A percentile compares a stretch with the other conserved stretches of the same genome.
Evolutionary conservation across 495 filamentous ascomycete genomes (phyloP).

Genomic region (Amorphotheca resinae): DNA sequence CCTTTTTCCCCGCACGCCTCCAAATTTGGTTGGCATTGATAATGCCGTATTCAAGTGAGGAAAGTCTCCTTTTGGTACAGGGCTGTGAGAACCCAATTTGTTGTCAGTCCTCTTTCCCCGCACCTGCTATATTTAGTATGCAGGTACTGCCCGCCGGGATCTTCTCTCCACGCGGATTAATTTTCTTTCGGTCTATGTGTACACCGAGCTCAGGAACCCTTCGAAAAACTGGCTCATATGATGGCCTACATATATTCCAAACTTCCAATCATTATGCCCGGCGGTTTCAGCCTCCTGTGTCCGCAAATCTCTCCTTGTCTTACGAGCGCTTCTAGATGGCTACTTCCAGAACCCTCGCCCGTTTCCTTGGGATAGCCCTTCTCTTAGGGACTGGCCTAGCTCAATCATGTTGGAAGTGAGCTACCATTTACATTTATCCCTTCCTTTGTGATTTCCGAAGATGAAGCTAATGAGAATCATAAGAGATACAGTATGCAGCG

Average conservation of each 20-base stretch:
- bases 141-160: background rate
- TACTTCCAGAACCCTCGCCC: background rate
- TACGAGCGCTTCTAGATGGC: background rate
- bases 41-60: too few species aligned
- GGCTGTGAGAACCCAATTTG: background rate
- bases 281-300: background rate
- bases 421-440: too few species aligned
- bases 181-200: background rate
- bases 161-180: background rate
- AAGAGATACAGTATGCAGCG: slow-evolving; percentile 12
- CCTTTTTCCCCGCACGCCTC: too few species aligned
- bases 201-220: background rate
- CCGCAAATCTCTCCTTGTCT: background rate
- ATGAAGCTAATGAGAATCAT: background rate
- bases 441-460: background rate
- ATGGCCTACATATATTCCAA: background rate
- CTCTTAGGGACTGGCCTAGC: background rate
- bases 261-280: background rate
- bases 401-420: background rate
- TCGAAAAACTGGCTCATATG: background rate
- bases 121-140: background rate
- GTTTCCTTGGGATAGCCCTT: background rate
- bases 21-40: too few species aligned
- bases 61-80: too few species aligned
- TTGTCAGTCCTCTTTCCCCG: background rate